Percentiles rank a stretch among this genome's conserved stretches.
Conservation (phyloP, 495 filamentous ascomycete species). For the Talaromyces liani region DNA sequence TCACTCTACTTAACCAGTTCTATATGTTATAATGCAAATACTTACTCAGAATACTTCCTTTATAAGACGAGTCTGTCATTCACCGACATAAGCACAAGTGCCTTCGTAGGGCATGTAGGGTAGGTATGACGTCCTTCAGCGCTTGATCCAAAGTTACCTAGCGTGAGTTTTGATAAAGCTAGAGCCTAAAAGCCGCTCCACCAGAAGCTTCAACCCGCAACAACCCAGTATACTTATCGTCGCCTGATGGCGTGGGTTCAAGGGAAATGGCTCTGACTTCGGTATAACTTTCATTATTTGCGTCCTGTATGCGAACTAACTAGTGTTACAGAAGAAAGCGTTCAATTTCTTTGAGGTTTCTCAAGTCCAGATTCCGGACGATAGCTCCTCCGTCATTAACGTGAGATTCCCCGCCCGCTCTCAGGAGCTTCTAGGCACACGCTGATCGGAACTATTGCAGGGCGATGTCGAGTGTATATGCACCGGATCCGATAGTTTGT, state of each 20-base stretch:
- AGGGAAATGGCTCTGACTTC: constrained; percentile 42
- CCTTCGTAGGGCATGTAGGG: background rate
- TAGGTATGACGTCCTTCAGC: background rate
- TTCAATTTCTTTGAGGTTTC: constrained; percentile 98
- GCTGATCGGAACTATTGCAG: constrained; percentile 26
- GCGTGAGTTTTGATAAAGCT: background rate
- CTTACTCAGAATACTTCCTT: too few species aligned
- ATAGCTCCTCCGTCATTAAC: constrained; percentile 54
- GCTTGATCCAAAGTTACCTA: background rate
- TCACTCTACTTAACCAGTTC: background rate
- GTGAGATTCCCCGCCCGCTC: constrained; percentile 41
- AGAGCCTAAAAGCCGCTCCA: background rate
- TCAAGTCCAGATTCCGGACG: constrained; percentile 71
- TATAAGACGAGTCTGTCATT: too few species aligned
- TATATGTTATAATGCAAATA: background rate
- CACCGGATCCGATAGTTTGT: constrained; percentile 84
- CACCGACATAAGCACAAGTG: too few species aligned
- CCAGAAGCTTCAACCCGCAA: background rate
- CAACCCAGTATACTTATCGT: background rate
- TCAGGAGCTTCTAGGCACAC: constrained; percentile 17
- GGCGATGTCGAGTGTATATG: constrained; percentile 61
- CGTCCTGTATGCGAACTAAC: constrained; percentile 1
- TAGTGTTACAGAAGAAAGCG: constrained; percentile 73
- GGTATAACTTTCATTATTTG: constrained; percentile 17
- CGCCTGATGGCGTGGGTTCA: constrained; percentile 26